Base-by-base conservation (phyloP, 352 stramenopile species). In the Phytopythium cucurbitacearum region DNA sequence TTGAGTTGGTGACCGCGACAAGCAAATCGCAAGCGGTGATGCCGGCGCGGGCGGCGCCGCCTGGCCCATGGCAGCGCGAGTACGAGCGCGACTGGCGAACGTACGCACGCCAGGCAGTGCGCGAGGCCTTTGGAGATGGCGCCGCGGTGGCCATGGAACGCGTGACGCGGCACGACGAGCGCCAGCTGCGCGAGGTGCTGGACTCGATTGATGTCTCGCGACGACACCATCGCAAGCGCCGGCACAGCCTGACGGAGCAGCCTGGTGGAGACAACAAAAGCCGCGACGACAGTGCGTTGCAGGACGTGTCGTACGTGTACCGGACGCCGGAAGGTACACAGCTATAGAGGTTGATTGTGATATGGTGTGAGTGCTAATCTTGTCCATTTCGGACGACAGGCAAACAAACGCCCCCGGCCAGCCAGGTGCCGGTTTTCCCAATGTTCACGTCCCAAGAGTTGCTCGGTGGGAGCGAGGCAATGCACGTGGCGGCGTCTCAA, bases 221-320 rank as follows among this genome's bases (percentile, higher is more conserved):
- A 4, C 6, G 16, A 5, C 35, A 8, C 21, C 35, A 38, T 54
- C 62, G 37, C 57, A 69, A 52, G 57, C 59, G 49, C 57, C 28
- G 55, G 58, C 47, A 57, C 55, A 54, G 48, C 48, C 38, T 54
- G 37, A 54, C 48, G 11, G 37, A 36, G 38, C 48, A 54, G 36
- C 48, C 37, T 28, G 21, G 21, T 32, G 21, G 37, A 3, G 47
- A 12, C n/a, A 28, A 7, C 12, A 16, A n/a, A 4, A 4, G 15
- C 6, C 53, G 60, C 32, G 60, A 64, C 9, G 42, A 69, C 12
- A 47, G 66, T 34, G 64, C 48, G 5, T 43, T 51, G 44, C 40
- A 48, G 32, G 74, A 76, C 39, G 61, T 64, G 9, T 92, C 81
- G 32, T 92, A 90, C 48, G 75, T 89, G 28, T 92, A 90, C 62